Evolutionary conservation across 2,329 filamentous ascomycete species (phyloP).

Genomic region (Emergomyces orientalis): DNA sequence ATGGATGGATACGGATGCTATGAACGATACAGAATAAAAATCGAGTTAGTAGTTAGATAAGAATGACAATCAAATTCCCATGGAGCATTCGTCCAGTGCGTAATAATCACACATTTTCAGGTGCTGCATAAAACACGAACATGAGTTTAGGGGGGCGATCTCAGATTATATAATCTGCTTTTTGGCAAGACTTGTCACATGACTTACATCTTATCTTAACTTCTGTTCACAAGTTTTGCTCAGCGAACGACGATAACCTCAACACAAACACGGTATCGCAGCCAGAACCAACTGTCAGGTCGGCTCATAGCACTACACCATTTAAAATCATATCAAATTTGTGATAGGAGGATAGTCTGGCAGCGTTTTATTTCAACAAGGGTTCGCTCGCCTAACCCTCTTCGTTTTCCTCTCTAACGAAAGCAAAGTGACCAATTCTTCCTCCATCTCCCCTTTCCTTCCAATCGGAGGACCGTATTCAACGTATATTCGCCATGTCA

Average conservation of each 20-base stretch:
- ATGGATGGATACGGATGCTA: too few species aligned
- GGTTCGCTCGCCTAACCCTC: constrained; percentile 26
- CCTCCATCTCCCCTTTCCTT: constrained; percentile 22
- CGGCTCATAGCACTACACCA: not conserved
- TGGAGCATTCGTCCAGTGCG: too few species aligned
- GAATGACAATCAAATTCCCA: too few species aligned
- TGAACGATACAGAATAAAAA: too few species aligned
- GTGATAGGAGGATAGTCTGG: not conserved
- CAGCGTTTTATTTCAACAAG: constrained; percentile 20
- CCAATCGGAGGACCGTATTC: constrained; percentile 22
- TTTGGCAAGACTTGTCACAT: not conserved
- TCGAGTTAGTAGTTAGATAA: too few species aligned
- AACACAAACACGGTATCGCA: not conserved
- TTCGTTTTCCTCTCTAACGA: constrained; percentile 27
- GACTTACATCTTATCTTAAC: not conserved
- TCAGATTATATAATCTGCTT: too few species aligned
- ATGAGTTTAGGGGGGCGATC: too few species aligned
- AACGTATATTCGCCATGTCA: constrained; percentile 46
- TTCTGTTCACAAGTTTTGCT: not conserved
- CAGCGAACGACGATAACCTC: not conserved
- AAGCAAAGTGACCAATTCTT: constrained; percentile 31
- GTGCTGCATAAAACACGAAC: too few species aligned
- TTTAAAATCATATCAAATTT: not conserved
- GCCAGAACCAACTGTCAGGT: not conserved
- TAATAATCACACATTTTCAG: too few species aligned